Base-by-base conservation (phyloP, 2,329 filamentous ascomycete genomes). In the Apiospora kogelbergensis region DNA sequence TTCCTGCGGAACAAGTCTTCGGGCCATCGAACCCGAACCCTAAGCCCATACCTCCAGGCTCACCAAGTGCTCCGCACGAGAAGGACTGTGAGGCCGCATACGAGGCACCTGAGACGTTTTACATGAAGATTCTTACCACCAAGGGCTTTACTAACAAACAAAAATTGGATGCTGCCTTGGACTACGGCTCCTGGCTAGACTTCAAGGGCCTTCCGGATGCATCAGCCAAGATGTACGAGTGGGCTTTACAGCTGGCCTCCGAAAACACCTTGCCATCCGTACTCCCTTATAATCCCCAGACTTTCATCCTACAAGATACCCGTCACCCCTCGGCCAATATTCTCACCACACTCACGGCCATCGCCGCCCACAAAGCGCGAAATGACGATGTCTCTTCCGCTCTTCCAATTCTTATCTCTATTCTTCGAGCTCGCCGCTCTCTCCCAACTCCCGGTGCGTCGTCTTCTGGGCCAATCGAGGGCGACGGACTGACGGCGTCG, bases 11-110 rank as follows among this genome's bases (percentile, higher is more conserved):
- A 63, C 89, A 91, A 71, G 89, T 98, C 67, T 86, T 92, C 65
- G 94, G 94, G 0, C 93, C 94, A 0, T 94, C 93, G 4, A 98
- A 98, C 78, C 93, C 93, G 0, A 85, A 90, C 69, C 94, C 94
- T 1, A 88, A 86, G 73, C 93, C 93, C 0, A 86, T 94, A 48
- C 90, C 91, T 0, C 85, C 88, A 0, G 89, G 89, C 15, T 86
- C 88, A 68, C 83, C 84, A 67, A 84, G 85, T 68, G 86, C 91
- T 0, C 91, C 93, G 0, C 86, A 83, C 13, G 93, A 96, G 76
- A 90, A 95, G 76, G 85, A 98, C 76, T 94, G 93, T 78, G 88
- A 89, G 68, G 81, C 85, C 7, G 89, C 91, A 1, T 95, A 89
- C 70, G 88, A 89, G 5, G 78, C 87, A 0, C 93, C 95, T 0